Evolutionary conservation across 2,329 filamentous ascomycete genomes (phyloP), one percentile per base, ranked within the genome.

Genomic region (Nemania sp.): DNA sequence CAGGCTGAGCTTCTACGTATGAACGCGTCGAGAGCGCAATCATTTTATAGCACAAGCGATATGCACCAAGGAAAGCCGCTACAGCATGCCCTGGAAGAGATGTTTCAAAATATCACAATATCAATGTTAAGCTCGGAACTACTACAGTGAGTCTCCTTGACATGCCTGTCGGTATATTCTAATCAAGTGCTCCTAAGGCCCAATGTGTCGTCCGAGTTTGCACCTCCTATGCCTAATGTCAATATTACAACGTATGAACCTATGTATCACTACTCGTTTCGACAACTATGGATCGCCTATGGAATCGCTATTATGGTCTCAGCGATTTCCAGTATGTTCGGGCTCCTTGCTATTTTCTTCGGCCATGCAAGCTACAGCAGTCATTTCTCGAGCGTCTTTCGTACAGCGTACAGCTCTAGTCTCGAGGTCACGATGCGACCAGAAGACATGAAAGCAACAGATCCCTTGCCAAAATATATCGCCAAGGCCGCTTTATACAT

Each of bases 391-490:
- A 57, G 24, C 27, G 26, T 63, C 2, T 32, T n/a, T 4, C 55
- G 55, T 6, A 15, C 27, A 2, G 43, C 60, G 5, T 27, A 63
- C 15, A 10, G 24, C 24, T 5, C 60, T 22, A 43, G 2, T 2
- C 41, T 56, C 2, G 15, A 20, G 26, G 22, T 56, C n/a, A 24
- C 5, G 1, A 63, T 63, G 18, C 60, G 47, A 24, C 15, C 11
- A 13, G 38, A 63, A 49, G 60, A 63, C 26, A 49, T 49, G 51
- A 49, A 56, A 3, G 60, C 22, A 38, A 35, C 38, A 5, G 41
- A 49, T 24, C 60, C 60, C n/a, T n/a, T 56, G 27, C 60, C 60
- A n/a, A 38, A 27, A 22, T 55, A 63, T 20, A 41, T 63, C 29
- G 29, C 29, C 29, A 32, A 32, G 29, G 29, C 29, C 29, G 29